Base-by-base conservation (phyloP, 2,329 filamentous ascomycete genomes). In the Exserohilum turcica region DNA sequence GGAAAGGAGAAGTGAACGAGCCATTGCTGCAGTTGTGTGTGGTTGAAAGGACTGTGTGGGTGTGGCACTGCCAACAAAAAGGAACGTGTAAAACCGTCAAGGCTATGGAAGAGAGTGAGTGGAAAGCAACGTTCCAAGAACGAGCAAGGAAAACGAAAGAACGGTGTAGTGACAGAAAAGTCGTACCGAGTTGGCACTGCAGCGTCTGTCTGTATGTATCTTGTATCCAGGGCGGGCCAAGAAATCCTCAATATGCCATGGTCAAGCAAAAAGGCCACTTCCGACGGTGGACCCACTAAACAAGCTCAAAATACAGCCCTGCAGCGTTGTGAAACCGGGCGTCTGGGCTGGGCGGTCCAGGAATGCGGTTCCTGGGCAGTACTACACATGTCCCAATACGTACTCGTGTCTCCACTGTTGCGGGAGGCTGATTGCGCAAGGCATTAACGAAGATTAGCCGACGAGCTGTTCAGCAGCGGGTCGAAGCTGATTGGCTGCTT, bases 11-110 rank as follows among this genome's bases (percentile, higher is more conserved):
- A 67, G 58, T n/a, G 64, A 68, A 46, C 65, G 65, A 48, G 60
- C 47, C 69, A 72, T 72, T 45, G 50, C 59, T 54, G 49, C 33
- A 18, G 52, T 40, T 31, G 24, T 38, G 52, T 15, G 31, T 52
- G 32, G 38, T 47, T 54, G 16, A 29, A 43, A 36, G 38, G 43
- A 49, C 48, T 39, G 48, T 59, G 63, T 61, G 39, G 21, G 4
- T 53, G 48, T 60, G 61, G 64, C 67, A 56, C 65, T 45, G 63
- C 65, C 65, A 45, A 64, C 52, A 52, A 66, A 64, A 50, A 52
- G 66, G 63, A 61, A 61, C 59, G 57, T 58, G 52, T 60, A 61
- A 54, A 67, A 68, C 68, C 68, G 48, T 72, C 68, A 70, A 72
- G 69, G 68, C 68, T 63, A 50, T 43, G 7, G 7, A 24, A 62